Evolutionary conservation across 1,284 basidiomycete species (phyloP).

Genomic region (Tilletia indica): DNA sequence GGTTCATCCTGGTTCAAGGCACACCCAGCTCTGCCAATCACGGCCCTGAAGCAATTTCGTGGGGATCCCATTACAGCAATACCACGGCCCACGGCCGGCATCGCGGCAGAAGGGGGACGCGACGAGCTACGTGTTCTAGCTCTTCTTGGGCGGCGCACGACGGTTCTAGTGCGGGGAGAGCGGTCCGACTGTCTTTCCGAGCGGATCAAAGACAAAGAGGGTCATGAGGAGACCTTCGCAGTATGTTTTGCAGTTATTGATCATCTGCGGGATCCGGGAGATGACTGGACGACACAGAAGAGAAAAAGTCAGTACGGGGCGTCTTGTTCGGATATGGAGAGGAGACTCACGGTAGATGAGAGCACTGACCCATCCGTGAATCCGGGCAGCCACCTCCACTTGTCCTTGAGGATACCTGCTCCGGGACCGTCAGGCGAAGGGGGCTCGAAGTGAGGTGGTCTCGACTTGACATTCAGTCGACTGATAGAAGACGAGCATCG

Average conservation of each 20-base stretch:
- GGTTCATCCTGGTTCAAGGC: too few species aligned
- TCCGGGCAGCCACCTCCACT: conserved; percentile 69
- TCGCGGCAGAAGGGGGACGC: too few species aligned
- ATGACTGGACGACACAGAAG: conserved; percentile 26
- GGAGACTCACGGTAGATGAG: conserved; percentile 66
- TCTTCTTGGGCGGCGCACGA: too few species aligned
- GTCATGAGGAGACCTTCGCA: conserved; percentile 87
- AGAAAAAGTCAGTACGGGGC: neutral
- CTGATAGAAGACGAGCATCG: neutral
- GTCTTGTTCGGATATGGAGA: neutral
- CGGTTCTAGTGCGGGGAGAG: too few species aligned
- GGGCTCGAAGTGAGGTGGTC: neutral
- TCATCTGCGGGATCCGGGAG: conserved; percentile 54
- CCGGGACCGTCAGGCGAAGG: neutral
- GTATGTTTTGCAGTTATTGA: conserved; percentile 76
- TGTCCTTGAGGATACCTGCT: conserved; percentile 5
- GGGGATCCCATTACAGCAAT: too few species aligned
- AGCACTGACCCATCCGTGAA: conserved; percentile 81
- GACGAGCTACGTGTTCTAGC: too few species aligned
- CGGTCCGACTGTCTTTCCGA: too few species aligned
- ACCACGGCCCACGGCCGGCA: too few species aligned
- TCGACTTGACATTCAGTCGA: neutral
- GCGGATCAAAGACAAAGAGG: conserved; percentile 88
- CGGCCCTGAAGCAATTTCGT: too few species aligned
- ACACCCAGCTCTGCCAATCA: too few species aligned